Evolutionary conservation across 192 early-diverging fungal species (phyloP).

Genomic region (Rhizophagus prolifer): DNA sequence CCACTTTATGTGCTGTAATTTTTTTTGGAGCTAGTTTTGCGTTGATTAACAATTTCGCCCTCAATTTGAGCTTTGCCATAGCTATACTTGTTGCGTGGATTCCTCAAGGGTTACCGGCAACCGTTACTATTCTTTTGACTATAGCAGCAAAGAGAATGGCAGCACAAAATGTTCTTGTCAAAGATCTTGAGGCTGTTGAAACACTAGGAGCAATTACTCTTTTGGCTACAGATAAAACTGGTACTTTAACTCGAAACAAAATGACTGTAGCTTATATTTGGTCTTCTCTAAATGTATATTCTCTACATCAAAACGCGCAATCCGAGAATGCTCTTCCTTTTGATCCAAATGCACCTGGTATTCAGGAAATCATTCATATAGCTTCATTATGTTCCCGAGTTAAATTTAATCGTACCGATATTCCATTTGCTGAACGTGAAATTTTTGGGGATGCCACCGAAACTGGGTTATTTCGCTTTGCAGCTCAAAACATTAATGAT

Average conservation of each 20-base stretch:
- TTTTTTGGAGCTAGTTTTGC: conserved; percentile 80
- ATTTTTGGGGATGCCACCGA: conserved; percentile 95
- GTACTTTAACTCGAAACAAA: conserved; percentile 94
- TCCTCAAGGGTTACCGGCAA: conserved; percentile 91
- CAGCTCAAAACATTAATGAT: conserved; percentile 65
- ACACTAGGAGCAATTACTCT: conserved; percentile 96
- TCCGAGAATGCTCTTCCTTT: conserved; percentile 45
- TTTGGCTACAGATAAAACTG: conserved; percentile 96
- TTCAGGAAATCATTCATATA: conserved; percentile 76
- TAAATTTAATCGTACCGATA: conserved; percentile 86
- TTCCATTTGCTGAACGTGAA: conserved; percentile 77
- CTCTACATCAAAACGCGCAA: conserved; percentile 46
- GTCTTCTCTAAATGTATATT: conserved; percentile 70
- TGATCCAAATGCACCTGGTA: conserved; percentile 56
- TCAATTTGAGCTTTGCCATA: conserved; percentile 87
- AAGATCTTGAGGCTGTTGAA: conserved; percentile 94
- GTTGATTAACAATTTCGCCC: conserved; percentile 46
- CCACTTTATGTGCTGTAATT: conserved; percentile 69
- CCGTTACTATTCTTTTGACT: conserved; percentile 90
- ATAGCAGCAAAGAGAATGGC: conserved; percentile 97
- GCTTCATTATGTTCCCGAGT: conserved; percentile 83
- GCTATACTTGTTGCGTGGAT: conserved; percentile 88
- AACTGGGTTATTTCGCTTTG: conserved; percentile 84
- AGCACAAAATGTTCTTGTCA: conserved; percentile 84
- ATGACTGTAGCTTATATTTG: conserved; percentile 95